These are phyloP conservation scores for Clarireedia sp. DNA, from an alignment of 2,329 filamentous ascomycete genomes.

Conservation along the genomic window DNA sequence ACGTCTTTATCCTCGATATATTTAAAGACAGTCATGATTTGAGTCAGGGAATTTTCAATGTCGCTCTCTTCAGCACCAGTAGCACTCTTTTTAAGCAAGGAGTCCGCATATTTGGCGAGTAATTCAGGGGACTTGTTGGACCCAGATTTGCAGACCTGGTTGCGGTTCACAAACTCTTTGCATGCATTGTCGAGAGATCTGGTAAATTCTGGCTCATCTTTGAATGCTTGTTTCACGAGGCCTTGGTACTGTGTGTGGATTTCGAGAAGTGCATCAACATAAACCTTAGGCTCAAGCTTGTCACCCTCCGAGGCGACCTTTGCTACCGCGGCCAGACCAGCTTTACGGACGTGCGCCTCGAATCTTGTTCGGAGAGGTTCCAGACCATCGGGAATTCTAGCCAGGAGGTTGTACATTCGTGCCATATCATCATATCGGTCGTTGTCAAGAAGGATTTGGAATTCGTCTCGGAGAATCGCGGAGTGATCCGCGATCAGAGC, in stretches of 20 bases:
- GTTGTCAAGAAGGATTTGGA: slow-evolving; percentile 86
- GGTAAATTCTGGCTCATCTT: slow-evolving; percentile 93
- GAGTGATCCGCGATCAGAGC: slow-evolving; percentile 88
- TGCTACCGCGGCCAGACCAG: slow-evolving; percentile 78
- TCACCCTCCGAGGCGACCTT: slow-evolving; percentile 87
- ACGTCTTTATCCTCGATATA: slow-evolving; percentile 99
- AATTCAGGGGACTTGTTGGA: slow-evolving; percentile 93
- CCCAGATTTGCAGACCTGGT: slow-evolving; percentile 88
- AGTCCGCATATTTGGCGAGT: slow-evolving; percentile 90
- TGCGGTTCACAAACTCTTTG: slow-evolving; percentile 95
- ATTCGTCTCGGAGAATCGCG: slow-evolving; percentile 81
- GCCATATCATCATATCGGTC: slow-evolving; percentile 93
- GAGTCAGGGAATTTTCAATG: slow-evolving; percentile 75
- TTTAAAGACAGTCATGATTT: slow-evolving; percentile 99
- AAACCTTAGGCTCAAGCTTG: slow-evolving; percentile 89
- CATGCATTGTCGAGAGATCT: slow-evolving; percentile 94
- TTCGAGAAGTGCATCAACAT: slow-evolving; percentile 89
- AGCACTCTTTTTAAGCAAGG: slow-evolving; percentile 83
- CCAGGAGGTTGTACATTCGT: slow-evolving; percentile 89
- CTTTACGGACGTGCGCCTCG: slow-evolving; percentile 86
- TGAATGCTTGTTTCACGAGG: slow-evolving; percentile 86
- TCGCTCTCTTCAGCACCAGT: slow-evolving; percentile 92
- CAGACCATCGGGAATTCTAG: slow-evolving; percentile 81
- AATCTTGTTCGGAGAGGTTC: slow-evolving; percentile 83
- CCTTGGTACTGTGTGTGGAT: slow-evolving; percentile 90